These are phyloP conservation scores for Suhomyces pyralidae DNA, from an alignment of 805 yeast genomes.

Conservation along the genomic window DNA sequence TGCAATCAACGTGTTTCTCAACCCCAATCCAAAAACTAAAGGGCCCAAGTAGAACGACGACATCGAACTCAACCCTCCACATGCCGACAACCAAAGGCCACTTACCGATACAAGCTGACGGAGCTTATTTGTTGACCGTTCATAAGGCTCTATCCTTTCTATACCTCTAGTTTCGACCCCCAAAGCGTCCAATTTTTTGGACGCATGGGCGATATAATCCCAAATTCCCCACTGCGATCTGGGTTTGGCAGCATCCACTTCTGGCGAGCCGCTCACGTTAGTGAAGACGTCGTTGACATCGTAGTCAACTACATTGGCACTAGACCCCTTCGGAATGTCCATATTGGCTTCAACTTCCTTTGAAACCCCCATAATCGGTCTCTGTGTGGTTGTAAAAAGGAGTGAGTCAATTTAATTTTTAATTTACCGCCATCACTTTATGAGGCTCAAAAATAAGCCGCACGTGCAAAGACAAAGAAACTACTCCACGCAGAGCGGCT, in stretches of 20 bases:
- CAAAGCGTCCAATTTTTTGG: conserved; percentile 40
- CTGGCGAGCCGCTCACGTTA: neutral
- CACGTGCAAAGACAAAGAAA: neutral
- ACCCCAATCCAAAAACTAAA: conserved; percentile 63
- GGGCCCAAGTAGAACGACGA: conserved; percentile 80
- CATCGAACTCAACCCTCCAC: conserved; percentile 89
- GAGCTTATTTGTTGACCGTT: conserved; percentile 43
- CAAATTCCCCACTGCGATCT: conserved; percentile 1
- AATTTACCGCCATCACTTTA: neutral
- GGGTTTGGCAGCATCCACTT: neutral
- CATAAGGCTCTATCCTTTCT: conserved; percentile 67
- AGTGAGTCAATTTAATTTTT: neutral
- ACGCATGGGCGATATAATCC: conserved; percentile 3
- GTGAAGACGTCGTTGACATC: neutral
- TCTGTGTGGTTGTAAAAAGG: neutral
- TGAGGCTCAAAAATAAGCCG: neutral
- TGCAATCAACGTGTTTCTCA: conserved; percentile 56
- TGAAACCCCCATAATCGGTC: neutral
- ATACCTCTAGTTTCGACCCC: conserved; percentile 80
- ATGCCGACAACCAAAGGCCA: conserved; percentile 81
- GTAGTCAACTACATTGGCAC: neutral
- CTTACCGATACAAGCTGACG: conserved; percentile 44
- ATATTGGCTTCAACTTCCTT: neutral
- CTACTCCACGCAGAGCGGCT: neutral
- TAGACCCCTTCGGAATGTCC: neutral